Evolutionary conservation across 306 rosid genomes (phyloP), one percentile per base, ranked within the genome.

Genomic region (Urtica urens): DNA sequence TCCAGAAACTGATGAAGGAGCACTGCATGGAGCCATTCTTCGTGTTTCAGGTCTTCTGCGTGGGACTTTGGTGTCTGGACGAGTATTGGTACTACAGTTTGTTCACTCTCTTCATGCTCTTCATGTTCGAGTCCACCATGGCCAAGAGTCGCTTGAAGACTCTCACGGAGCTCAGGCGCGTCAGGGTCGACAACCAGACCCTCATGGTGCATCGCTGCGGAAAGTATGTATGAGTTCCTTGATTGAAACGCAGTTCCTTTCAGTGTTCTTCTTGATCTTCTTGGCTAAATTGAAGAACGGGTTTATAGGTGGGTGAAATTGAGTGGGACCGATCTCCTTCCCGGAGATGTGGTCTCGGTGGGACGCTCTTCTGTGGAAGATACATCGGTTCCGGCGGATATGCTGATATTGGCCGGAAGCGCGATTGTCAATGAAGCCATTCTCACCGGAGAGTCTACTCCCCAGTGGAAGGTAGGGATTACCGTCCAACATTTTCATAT

Each of bases 371-470:
- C 94, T 43, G 86, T 82, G 53, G 99, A 85, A 66, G 99, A 92
- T 74, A 92, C 81, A 72, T 73, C 87, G 69, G 96, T 85, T 63
- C 93, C 99, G 21, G 99, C 96, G 38, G 99, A 92, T 76, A 85
- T 92, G 99, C 96, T 92, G 63, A 59, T 92, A 53, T 79, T 92
- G 74, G 93, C 96, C 55, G 99, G 99, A 65, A 92, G 78, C 66
- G 94, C 82, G 27, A 92, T 92, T 66, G 99, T 69, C 56, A 92
- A 92, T 59, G 99, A 92, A 69, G 99, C 96, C 57, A 85, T 92
- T 71, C 99, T 92, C 65, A 92, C 99, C 33, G 99, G 99, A 75
- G 99, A 92, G 81, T 92, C 99, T 58, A 92, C 99, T 31, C 99
- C 96, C 39, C 99, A 92, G 55, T 92, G 99, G 99, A 92, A 92